Percentiles rank a stretch among this genome's conserved stretches.
Conservation (phyloP, 2,329 filamentous ascomycete species). For the Helminthosporium solani region DNA sequence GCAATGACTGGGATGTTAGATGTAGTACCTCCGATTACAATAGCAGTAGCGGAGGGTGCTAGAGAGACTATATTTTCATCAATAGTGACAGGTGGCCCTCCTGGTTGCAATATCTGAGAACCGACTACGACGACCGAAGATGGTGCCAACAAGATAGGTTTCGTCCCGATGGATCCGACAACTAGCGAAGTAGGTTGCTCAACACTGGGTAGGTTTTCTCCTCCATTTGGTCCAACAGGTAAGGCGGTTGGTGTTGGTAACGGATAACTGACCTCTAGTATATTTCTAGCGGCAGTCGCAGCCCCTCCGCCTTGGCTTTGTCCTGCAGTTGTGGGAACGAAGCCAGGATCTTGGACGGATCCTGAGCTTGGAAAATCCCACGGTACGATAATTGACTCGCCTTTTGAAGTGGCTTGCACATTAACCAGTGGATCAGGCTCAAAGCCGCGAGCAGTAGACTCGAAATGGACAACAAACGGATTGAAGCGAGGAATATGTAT, state of each 20-base stretch:
- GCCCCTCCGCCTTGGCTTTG: background rate
- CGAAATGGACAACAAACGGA: slow-evolving; percentile 33
- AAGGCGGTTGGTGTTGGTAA: background rate
- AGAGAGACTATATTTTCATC: slow-evolving; percentile 38
- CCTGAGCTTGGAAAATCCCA: slow-evolving; percentile 13
- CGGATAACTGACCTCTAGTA: background rate
- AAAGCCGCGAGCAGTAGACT: slow-evolving; percentile 31
- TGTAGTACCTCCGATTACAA: slow-evolving; percentile 38
- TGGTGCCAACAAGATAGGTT: slow-evolving; percentile 34
- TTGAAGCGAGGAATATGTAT: slow-evolving; percentile 13
- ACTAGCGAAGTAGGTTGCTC: slow-evolving; percentile 18
- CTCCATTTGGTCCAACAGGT: slow-evolving; percentile 1
- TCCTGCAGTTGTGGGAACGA: background rate
- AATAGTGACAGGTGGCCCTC: slow-evolving; percentile 38
- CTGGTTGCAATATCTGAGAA: slow-evolving; percentile 37
- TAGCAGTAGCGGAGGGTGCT: slow-evolving; percentile 38
- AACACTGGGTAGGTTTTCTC: slow-evolving; percentile 4
- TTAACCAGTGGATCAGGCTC: slow-evolving; percentile 18
- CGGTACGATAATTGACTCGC: slow-evolving; percentile 15
- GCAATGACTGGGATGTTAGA: slow-evolving; percentile 20
- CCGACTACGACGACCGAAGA: slow-evolving; percentile 38
- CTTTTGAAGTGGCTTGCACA: slow-evolving; percentile 8
- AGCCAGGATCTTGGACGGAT: background rate
- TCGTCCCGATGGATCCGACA: slow-evolving; percentile 30
- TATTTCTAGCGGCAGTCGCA: background rate